phyloP scores from a whole-genome alignment of 352 stramenopile species.

The Phytopythium boreale region DNA sequence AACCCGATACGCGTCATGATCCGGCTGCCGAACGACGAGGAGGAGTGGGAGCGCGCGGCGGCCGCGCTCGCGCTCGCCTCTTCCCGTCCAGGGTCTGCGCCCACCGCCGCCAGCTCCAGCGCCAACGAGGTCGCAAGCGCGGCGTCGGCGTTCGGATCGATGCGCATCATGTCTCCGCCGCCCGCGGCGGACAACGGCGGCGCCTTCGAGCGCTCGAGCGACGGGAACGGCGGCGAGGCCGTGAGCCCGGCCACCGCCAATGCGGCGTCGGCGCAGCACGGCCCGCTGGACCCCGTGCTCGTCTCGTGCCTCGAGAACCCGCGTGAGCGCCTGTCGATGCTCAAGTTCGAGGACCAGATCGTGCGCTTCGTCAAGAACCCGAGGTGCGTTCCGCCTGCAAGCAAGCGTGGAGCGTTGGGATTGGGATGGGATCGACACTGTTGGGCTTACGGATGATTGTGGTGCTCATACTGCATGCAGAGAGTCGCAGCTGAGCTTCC shows the following conservation, averaged over 20 bases:
- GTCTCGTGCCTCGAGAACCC: slow-evolving; percentile 77
- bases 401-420: too few relatives aligned
- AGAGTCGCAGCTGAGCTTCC: slow-evolving; percentile 75
- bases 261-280: slow-evolving; percentile 32
- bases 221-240: slow-evolving; percentile 7
- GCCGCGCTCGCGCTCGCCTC: not conserved
- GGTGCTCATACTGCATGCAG: not conserved
- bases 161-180: slow-evolving; percentile 39
- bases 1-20: not conserved
- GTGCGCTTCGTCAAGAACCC: slow-evolving; percentile 70
- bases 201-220: slow-evolving; percentile 29
- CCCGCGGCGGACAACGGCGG: slow-evolving; percentile 43
- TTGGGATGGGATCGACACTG: not conserved
- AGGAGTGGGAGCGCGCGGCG: slow-evolving; percentile 43
- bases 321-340: slow-evolving; percentile 72
- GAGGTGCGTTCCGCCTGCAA: slow-evolving; percentile 11
- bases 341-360: slow-evolving; percentile 89
- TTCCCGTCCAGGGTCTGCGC: not conserved
- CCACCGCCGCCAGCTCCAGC: not conserved
- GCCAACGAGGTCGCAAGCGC: slow-evolving; percentile 17
- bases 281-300: slow-evolving; percentile 72
- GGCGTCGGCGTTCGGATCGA: slow-evolving; percentile 22
- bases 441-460: not conserved
- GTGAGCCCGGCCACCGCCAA: slow-evolving; percentile 62
- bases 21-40: slow-evolving; percentile 15